Evolutionary conservation across 2,329 filamentous ascomycete genomes (phyloP).

Genomic region (Aspergillus viridinutans): DNA sequence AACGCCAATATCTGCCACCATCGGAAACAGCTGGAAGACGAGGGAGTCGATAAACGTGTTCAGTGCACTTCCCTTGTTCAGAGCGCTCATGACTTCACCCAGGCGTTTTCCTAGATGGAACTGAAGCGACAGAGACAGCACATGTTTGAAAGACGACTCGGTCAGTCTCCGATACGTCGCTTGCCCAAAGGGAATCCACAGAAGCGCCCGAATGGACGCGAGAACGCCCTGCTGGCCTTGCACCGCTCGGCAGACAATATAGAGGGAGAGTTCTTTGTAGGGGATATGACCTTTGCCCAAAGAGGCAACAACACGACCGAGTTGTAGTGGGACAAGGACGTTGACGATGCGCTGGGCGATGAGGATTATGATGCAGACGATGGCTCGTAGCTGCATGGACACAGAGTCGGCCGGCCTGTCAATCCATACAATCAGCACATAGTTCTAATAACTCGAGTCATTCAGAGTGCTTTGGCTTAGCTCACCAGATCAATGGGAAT

Average conservation of each 20-base stretch:
- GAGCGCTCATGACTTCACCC: slow-evolving; percentile 49
- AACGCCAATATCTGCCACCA: slow-evolving; percentile 57
- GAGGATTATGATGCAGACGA: slow-evolving; percentile 76
- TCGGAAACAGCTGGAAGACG: slow-evolving; percentile 61
- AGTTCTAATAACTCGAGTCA: too few relatives aligned
- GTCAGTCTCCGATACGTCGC: slow-evolving; percentile 89
- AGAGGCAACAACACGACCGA: slow-evolving; percentile 69
- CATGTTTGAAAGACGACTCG: slow-evolving; percentile 88
- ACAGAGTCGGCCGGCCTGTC: too few relatives aligned
- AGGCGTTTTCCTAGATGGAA: slow-evolving; percentile 51
- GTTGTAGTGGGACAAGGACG: slow-evolving; percentile 72
- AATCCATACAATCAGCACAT: too few relatives aligned
- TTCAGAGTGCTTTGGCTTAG: too few relatives aligned
- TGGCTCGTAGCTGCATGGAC: too few relatives aligned
- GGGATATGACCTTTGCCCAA: slow-evolving; percentile 60
- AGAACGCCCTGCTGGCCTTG: slow-evolving; percentile 82
- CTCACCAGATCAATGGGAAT: too few relatives aligned
- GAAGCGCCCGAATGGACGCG: slow-evolving; percentile 70
- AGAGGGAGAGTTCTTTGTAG: slow-evolving; percentile 66
- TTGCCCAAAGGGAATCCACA: slow-evolving; percentile 92
- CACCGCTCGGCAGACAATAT: slow-evolving; percentile 70
- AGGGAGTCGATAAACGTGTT: slow-evolving; percentile 56
- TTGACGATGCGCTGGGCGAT: slow-evolving; percentile 76
- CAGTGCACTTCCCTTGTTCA: slow-evolving; percentile 46
- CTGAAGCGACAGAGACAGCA: slow-evolving; percentile 72